phyloP scores from a whole-genome alignment of 352 stramenopile species.

The Globisporangium splendens region DNA sequence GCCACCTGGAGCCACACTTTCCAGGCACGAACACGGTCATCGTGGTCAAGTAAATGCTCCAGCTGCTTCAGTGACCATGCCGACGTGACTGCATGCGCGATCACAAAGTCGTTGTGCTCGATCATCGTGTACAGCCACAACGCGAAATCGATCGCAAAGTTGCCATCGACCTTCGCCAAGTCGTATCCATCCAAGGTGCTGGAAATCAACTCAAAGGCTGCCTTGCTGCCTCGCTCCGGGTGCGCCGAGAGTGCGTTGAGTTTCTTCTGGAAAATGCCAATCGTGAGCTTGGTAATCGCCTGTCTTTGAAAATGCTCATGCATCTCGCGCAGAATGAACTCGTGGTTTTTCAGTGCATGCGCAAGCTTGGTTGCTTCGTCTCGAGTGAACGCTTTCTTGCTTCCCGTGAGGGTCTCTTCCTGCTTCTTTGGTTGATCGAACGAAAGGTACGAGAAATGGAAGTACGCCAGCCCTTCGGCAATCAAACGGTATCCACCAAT shows the following conservation, averaged over 20 bases:
- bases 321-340: constrained; percentile 12
- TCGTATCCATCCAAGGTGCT: constrained; percentile 19
- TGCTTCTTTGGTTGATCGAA: constrained; percentile 18
- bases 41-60: constrained; percentile 23
- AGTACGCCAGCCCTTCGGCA: constrained; percentile 30
- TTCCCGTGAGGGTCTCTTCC: background rate
- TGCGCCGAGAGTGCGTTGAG: constrained; percentile 27
- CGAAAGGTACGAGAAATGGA: constrained; percentile 32
- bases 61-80: constrained; percentile 34
- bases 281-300: constrained; percentile 2
- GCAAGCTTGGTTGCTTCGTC: constrained; percentile 11
- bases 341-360: constrained; percentile 12
- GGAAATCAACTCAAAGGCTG: constrained; percentile 16
- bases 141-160: constrained; percentile 25
- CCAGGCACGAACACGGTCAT: constrained; percentile 25
- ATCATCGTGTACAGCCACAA: constrained; percentile 28
- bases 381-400: constrained; percentile 17
- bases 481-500: constrained; percentile 22
- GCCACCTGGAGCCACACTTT: constrained; percentile 31
- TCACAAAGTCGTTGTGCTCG: constrained; percentile 31
- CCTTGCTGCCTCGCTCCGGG: constrained; percentile 8
- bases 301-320: constrained; percentile 2
- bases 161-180: constrained; percentile 17
- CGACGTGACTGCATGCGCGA: constrained; percentile 28
- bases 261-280: constrained; percentile 14